A percentile compares a stretch with the other conserved stretches of the same genome.
phyloP scores from a whole-genome alignment of 768 basidiomycete genomes.

The Lactarius quietus region DNA sequence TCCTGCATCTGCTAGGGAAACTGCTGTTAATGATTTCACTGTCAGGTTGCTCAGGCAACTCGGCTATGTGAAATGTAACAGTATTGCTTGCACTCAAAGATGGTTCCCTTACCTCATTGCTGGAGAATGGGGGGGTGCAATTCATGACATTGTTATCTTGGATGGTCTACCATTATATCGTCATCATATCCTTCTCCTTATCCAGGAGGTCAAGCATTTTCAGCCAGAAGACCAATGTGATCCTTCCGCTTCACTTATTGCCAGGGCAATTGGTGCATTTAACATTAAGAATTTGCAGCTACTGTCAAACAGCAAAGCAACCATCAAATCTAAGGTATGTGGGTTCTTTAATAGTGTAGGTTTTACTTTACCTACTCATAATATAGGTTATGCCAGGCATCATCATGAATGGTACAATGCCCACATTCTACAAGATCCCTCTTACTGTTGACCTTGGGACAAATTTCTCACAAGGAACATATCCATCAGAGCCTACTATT shows the following conservation, averaged over 20 bases:
- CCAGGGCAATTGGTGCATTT: not conserved
- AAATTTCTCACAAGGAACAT: not conserved
- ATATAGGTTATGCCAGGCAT: constrained; percentile 37
- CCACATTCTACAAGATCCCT: not conserved
- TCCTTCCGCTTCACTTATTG: not conserved
- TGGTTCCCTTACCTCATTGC: not conserved
- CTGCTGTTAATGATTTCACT: constrained; percentile 9
- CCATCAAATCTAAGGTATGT: not conserved
- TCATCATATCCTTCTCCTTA: constrained; percentile 11
- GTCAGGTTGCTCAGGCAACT: not conserved
- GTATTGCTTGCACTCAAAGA: not conserved
- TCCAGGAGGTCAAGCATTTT: constrained; percentile 12
- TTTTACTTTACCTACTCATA: not conserved
- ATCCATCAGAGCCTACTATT: not conserved
- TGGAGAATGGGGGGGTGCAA: not conserved
- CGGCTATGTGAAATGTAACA: not conserved
- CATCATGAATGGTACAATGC: constrained; percentile 45
- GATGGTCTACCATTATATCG: not conserved
- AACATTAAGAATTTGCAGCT: not conserved
- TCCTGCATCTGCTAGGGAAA: not conserved
- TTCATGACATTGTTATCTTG: constrained; percentile 3
- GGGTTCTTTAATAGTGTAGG: not conserved
- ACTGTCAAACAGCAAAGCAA: not conserved
- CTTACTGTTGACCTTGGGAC: not conserved
- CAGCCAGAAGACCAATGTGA: not conserved